Evolutionary conservation across 345 rosid species (phyloP).

Genomic region (Citrus maxima): DNA sequence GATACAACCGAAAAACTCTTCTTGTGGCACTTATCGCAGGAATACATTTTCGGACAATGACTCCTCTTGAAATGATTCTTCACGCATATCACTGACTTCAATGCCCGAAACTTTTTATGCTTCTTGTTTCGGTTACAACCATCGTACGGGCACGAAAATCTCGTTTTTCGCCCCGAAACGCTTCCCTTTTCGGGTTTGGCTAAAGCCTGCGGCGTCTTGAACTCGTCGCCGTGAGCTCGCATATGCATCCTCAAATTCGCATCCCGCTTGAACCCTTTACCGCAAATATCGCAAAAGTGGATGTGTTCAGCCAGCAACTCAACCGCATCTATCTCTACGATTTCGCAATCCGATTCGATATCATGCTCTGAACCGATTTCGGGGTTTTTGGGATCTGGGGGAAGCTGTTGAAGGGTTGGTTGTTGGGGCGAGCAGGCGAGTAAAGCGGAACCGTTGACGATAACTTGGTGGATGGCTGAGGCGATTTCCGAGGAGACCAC

Average conservation of each 20-base stretch:
- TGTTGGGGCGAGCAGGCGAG: constrained; percentile 31
- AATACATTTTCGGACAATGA: constrained; percentile 70
- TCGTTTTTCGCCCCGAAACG: constrained; percentile 10
- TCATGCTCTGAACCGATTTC: background rate
- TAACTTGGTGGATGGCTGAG: constrained; percentile 46
- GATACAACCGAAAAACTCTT: constrained; percentile 59
- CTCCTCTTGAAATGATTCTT: constrained; percentile 78
- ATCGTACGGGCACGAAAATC: constrained; percentile 65
- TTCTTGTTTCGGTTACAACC: constrained; percentile 61
- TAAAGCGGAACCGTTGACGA: constrained; percentile 50
- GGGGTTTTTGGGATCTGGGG: background rate
- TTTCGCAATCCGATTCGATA: constrained; percentile 24
- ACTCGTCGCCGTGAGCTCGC: constrained; percentile 76
- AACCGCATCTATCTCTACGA: constrained; percentile 59
- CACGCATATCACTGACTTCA: constrained; percentile 63
- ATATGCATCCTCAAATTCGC: constrained; percentile 81
- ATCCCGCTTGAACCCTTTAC: constrained; percentile 76
- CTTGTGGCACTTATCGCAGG: constrained; percentile 55
- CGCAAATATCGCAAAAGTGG: constrained; percentile 70
- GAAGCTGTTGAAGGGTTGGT: background rate
- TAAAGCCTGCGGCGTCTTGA: constrained; percentile 58
- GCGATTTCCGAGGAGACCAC: constrained; percentile 49
- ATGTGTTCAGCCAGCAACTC: constrained; percentile 62
- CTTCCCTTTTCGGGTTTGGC: constrained; percentile 33
- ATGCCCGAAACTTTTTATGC: constrained; percentile 50